Evolutionary conservation across 768 basidiomycete genomes (phyloP).

Genomic region (Naematelia encephala): DNA sequence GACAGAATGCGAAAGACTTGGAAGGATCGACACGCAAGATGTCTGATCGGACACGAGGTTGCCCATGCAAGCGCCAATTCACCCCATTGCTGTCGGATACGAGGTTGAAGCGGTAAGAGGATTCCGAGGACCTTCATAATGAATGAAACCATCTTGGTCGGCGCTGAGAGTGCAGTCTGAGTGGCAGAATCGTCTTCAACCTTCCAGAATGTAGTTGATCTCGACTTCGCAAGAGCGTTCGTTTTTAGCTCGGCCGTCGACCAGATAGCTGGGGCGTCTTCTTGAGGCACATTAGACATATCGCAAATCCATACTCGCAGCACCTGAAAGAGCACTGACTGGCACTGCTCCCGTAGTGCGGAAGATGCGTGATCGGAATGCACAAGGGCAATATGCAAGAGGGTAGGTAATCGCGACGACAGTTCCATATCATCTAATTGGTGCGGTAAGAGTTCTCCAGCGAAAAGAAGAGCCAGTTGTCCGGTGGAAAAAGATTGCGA

Average conservation of each 20-base stretch:
- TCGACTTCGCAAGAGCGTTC: conserved; percentile 24
- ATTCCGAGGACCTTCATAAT: conserved; percentile 65
- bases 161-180: conserved; percentile 40
- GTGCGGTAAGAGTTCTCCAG: conserved; percentile 43
- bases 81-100: conserved; percentile 73
- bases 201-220: conserved; percentile 42
- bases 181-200: conserved; percentile 23
- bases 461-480: conserved; percentile 81
- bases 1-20: conserved; percentile 82
- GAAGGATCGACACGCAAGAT: conserved; percentile 79
- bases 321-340: conserved; percentile 77
- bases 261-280: conserved; percentile 33
- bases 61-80: conserved; percentile 77
- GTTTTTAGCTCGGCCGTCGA: conserved; percentile 27
- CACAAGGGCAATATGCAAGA: conserved; percentile 75
- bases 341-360: conserved; percentile 68
- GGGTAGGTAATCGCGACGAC: conserved; percentile 61
- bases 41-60: conserved; percentile 78
- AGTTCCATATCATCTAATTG: conserved; percentile 68
- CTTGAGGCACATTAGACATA: conserved; percentile 21
- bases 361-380: conserved; percentile 74
- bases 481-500: conserved; percentile 63
- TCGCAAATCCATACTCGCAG: conserved; percentile 68
- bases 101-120: conserved; percentile 66
- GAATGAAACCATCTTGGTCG: conserved; percentile 53